These are phyloP conservation scores for Leptomonas seymouri DNA, from an alignment of 208 protist genomes.

Conservation along the genomic window DNA sequence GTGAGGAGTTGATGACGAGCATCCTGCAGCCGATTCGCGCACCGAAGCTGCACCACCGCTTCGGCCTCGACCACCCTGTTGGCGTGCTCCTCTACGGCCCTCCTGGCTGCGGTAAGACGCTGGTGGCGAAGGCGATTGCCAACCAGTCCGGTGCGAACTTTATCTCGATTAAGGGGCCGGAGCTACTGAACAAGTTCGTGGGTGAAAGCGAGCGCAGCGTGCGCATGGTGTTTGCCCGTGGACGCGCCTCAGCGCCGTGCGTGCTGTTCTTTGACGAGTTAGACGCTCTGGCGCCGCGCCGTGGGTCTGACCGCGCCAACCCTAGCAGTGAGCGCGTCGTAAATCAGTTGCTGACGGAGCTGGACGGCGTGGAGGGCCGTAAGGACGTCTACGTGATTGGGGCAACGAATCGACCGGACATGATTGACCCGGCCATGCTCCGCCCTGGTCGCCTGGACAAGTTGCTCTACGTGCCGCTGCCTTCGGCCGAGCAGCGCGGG, in stretches of 20 bases:
- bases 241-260: slow-evolving; percentile 94
- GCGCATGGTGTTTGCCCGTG: slow-evolving; percentile 96
- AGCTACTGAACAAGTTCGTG: slow-evolving; percentile 99
- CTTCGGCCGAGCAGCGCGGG: slow-evolving; percentile 76
- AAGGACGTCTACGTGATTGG: slow-evolving; percentile 98
- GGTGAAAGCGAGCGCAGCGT: slow-evolving; percentile 99
- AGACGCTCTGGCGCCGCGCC: slow-evolving; percentile 96
- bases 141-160: slow-evolving; percentile 97
- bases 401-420: slow-evolving; percentile 98
- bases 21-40: slow-evolving; percentile 93
- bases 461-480: slow-evolving; percentile 97
- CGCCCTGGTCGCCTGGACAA: slow-evolving; percentile 98
- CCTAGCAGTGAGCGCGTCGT: slow-evolving; percentile 97
- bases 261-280: slow-evolving; percentile 99
- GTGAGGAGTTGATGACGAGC: slow-evolving; percentile 92
- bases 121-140: slow-evolving; percentile 96
- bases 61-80: slow-evolving; percentile 88
- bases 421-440: slow-evolving; percentile 99
- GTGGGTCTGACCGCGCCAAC: slow-evolving; percentile 90
- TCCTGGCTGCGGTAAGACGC: slow-evolving; percentile 98
- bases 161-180: slow-evolving; percentile 99
- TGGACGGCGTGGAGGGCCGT: slow-evolving; percentile 98
- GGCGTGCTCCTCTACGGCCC: slow-evolving; percentile 99
- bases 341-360: slow-evolving; percentile 99
- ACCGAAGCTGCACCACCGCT: slow-evolving; percentile 90